Evolutionary conservation across 208 protist species (phyloP), one percentile per base, ranked within the genome.

Genomic region (Crithidia thermophila): DNA sequence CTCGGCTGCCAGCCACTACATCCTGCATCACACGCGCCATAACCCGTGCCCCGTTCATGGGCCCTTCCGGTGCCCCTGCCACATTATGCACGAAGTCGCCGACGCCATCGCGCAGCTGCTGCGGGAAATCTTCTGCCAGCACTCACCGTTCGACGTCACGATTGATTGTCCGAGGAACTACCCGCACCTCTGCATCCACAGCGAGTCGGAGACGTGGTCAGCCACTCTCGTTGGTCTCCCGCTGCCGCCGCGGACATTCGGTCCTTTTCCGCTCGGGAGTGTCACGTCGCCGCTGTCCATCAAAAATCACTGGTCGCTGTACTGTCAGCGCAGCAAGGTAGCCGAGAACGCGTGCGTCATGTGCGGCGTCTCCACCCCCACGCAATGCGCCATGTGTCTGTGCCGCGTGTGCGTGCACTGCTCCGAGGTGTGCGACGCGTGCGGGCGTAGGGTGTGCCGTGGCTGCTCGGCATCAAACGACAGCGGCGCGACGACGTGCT

Each of bases 401-500:
- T 81, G 70, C 58, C 51, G 40, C 21, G 33, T 89, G 2, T 89
- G 83, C 60, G 23, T 2, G 5, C 14, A 46, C 4, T 89, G 83
- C 57, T 36, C 45, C n/a, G 65, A 73, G 25, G 20, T 11, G 2
- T 89, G 83, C 51, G 31, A 31, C 0, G 18, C n/a, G 6, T 89
- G 83, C 52, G 39, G 23, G 30, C 46, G 63, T 14, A 52, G 7
- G 18, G 53, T 76, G 14, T 89, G 83, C 59, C 75, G 46, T 13
- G 77, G 79, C 18, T 89, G 83, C 69, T 78, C 79, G 61, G 40
- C 86, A 63, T 56, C 82, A 84, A n/a, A 84, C 94, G 45, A 81
- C 92, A 37, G 90, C 90, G 68, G 81, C 85, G 40, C 62, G 75
- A 67, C 82, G 79, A 59, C 75, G 64, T 45, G 94, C 90, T 69